Evolutionary conservation across 352 stramenopile species (phyloP).

Genomic region (Globisporangium lucens): DNA sequence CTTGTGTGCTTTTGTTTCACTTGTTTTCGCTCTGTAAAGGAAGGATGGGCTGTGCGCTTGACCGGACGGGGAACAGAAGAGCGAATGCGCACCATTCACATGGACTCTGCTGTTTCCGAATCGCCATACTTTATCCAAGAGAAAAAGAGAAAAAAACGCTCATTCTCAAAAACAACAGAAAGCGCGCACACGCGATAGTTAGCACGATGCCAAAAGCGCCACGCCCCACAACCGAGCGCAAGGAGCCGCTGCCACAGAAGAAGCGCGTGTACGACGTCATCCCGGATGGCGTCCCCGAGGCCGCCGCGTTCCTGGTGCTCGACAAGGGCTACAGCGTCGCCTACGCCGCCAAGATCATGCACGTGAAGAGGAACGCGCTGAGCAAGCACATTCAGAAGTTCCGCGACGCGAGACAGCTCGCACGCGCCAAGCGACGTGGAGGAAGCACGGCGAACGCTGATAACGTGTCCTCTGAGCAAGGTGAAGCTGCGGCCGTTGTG

Average conservation of each 20-base stretch:
- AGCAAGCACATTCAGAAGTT: slow-evolving; percentile 15
- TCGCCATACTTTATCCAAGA: slow-evolving; percentile 8
- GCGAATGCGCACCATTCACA: not conserved
- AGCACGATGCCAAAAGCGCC: slow-evolving; percentile 4
- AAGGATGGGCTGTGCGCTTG: too few relatives aligned
- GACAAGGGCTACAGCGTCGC: slow-evolving; percentile 8
- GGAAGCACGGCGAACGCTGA: not conserved
- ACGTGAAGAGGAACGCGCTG: slow-evolving; percentile 12
- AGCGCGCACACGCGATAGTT: not conserved
- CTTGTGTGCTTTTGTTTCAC: too few relatives aligned
- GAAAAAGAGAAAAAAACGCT: not conserved
- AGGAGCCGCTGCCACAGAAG: slow-evolving; percentile 1
- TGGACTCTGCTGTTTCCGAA: not conserved
- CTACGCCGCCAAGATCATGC: slow-evolving; percentile 10
- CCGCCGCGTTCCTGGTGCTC: slow-evolving; percentile 12
- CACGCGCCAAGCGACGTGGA: not conserved
- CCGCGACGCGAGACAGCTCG: slow-evolving; percentile 8
- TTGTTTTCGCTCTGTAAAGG: too few relatives aligned
- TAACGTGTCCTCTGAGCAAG: not conserved
- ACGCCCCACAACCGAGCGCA: not conserved
- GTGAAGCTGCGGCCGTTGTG: not conserved
- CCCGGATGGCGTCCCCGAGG: slow-evolving; percentile 10
- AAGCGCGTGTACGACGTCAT: slow-evolving; percentile 10
- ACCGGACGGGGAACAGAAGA: not conserved
- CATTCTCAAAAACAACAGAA: not conserved